These are phyloP conservation scores for Oenanthe javanica DNA, from an alignment of 140 eudicot genomes.

Conservation along the genomic window DNA sequence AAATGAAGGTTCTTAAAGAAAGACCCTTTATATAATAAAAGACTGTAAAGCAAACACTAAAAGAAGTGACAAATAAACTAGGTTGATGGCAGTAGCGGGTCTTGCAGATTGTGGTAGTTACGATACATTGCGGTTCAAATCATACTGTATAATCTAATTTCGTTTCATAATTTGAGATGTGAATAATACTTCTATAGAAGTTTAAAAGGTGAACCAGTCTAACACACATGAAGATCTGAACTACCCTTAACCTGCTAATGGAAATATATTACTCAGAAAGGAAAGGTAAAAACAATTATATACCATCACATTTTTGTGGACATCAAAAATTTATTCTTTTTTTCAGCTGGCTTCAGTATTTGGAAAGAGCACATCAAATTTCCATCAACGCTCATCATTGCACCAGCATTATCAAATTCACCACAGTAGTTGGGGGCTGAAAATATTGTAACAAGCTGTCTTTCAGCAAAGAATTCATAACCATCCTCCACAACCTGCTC, in stretches of 20 bases:
- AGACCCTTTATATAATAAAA: neutral
- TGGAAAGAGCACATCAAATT: slow-evolving; percentile 85
- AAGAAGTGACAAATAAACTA: neutral
- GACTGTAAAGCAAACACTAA: neutral
- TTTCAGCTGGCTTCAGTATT: slow-evolving; percentile 85
- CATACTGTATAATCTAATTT: neutral
- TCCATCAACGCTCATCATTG: slow-evolving; percentile 82
- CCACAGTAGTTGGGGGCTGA: slow-evolving; percentile 92
- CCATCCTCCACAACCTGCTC: slow-evolving; percentile 91
- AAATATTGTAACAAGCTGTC: slow-evolving; percentile 80
- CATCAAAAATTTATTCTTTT: slow-evolving; percentile 64
- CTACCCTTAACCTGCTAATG: neutral
- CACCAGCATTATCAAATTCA: slow-evolving; percentile 94
- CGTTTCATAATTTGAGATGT: neutral
- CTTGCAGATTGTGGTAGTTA: neutral
- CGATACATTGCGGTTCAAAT: neutral
- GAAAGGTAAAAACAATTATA: neutral
- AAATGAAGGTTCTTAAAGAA: neutral
- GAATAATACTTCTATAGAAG: neutral
- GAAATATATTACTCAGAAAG: neutral
- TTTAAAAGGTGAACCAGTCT: neutral
- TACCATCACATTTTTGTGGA: slow-evolving; percentile 53
- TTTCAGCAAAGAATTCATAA: slow-evolving; percentile 84
- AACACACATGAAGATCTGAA: neutral
- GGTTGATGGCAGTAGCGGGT: neutral